Percentiles rank a stretch among this genome's conserved stretches.
Evolutionary conservation across 2,329 filamentous ascomycete genomes (phyloP).

Genomic region (Fusarium sp.): DNA sequence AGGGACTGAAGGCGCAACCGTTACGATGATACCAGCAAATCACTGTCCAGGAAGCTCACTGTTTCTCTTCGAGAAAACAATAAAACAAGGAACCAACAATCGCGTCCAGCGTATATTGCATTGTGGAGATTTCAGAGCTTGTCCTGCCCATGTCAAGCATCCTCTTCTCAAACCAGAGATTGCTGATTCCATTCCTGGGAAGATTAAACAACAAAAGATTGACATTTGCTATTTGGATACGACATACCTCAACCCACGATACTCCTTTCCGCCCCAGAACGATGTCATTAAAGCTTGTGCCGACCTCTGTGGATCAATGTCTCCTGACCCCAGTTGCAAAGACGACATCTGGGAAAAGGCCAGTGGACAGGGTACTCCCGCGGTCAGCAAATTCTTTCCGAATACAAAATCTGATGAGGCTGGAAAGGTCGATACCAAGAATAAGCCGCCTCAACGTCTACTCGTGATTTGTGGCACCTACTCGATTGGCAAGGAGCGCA

Average conservation of each 20-base stretch:
- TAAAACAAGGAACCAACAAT: slow-evolving; percentile 68
- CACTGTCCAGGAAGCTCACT: slow-evolving; percentile 96
- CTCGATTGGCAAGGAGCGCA: slow-evolving; percentile 96
- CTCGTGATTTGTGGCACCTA: slow-evolving; percentile 96
- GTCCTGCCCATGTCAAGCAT: slow-evolving; percentile 84
- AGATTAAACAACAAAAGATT: slow-evolving; percentile 82
- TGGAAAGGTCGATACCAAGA: slow-evolving; percentile 45
- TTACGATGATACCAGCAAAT: slow-evolving; percentile 96
- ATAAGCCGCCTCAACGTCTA: slow-evolving; percentile 66
- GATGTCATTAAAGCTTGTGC: slow-evolving; percentile 90
- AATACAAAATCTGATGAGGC: slow-evolving; percentile 50
- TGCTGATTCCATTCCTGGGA: slow-evolving; percentile 75
- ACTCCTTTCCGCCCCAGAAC: slow-evolving; percentile 89
- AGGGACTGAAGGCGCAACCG: slow-evolving; percentile 81
- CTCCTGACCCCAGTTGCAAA: slow-evolving; percentile 67
- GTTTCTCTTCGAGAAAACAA: slow-evolving; percentile 87
- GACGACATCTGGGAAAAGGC: slow-evolving; percentile 61
- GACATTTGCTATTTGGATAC: slow-evolving; percentile 98
- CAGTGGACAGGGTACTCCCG: slow-evolving; percentile 55
- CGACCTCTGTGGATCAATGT: slow-evolving; percentile 84
- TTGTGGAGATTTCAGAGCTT: slow-evolving; percentile 95
- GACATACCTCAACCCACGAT: slow-evolving; percentile 94
- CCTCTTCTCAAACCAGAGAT: slow-evolving; percentile 82
- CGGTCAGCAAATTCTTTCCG: slow-evolving; percentile 65
- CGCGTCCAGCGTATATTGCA: slow-evolving; percentile 85